These are phyloP conservation scores for Zasmidium cellare DNA, from an alignment of 2,329 filamentous ascomycete genomes.

Conservation along the genomic window DNA sequence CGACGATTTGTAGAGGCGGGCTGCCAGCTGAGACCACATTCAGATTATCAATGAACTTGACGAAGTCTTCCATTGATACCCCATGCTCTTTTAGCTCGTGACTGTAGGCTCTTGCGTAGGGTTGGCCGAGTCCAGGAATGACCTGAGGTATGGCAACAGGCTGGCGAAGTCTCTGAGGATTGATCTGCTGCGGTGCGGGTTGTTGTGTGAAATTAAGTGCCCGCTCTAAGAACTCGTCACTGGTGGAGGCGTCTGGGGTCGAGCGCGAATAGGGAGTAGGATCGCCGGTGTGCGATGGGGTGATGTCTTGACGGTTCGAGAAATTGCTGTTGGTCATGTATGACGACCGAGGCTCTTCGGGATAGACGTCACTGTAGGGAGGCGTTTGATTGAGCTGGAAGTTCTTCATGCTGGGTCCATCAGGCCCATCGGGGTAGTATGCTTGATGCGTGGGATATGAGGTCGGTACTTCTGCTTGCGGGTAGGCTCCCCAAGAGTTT, in stretches of 20 bases:
- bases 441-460: neutral
- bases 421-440: neutral
- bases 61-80: slow-evolving; percentile 19
- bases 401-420: no score
- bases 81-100: neutral
- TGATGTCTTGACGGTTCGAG: no score
- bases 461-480: no score
- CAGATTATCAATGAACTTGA: slow-evolving; percentile 29
- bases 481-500: no score
- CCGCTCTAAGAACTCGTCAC: no score
- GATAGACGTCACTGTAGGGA: neutral
- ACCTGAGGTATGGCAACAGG: slow-evolving; percentile 10
- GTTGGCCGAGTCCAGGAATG: slow-evolving; percentile 1
- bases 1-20: slow-evolving; percentile 27
- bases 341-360: neutral
- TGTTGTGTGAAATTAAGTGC: neutral
- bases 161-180: neutral
- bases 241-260: no score
- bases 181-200: neutral
- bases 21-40: slow-evolving; percentile 26
- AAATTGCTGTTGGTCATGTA: neutral
- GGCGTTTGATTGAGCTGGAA: no score
- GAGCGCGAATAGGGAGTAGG: no score
- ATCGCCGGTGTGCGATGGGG: no score
- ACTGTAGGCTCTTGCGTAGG: slow-evolving; percentile 2